phyloP scores from a whole-genome alignment of 805 yeast species.

The Wickerhamiella brachini region DNA sequence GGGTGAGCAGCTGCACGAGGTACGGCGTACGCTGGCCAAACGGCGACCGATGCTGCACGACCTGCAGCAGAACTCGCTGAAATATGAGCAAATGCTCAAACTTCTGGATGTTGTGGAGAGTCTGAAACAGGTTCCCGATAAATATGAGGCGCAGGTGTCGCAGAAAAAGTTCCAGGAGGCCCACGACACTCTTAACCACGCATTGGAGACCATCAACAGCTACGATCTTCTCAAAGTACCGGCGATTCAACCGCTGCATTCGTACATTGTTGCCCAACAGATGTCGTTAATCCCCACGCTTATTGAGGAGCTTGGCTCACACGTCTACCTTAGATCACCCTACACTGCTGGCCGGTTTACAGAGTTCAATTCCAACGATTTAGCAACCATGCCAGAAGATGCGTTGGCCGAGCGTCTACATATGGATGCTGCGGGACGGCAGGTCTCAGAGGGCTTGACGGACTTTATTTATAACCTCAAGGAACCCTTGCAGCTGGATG shows the following conservation, averaged over 20 bases:
- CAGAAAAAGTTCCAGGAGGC: slow-evolving; percentile 58
- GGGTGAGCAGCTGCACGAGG: slow-evolving; percentile 34
- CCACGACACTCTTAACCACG: slow-evolving; percentile 37
- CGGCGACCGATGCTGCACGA: slow-evolving; percentile 47
- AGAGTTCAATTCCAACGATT: slow-evolving; percentile 5
- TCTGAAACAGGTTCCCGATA: slow-evolving; percentile 43
- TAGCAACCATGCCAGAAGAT: neutral
- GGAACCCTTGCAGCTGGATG: slow-evolving; percentile 5
- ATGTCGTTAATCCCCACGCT: slow-evolving; percentile 47
- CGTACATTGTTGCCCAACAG: slow-evolving; percentile 26
- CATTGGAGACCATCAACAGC: slow-evolving; percentile 24
- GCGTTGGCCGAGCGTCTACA: slow-evolving; percentile 1
- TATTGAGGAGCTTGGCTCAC: slow-evolving; percentile 61
- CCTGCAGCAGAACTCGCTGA: slow-evolving; percentile 46
- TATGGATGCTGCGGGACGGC: neutral
- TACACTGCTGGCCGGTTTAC: slow-evolving; percentile 22
- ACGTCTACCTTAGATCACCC: slow-evolving; percentile 45
- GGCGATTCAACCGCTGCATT: slow-evolving; percentile 21
- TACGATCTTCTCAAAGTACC: slow-evolving; percentile 21
- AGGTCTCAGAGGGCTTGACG: neutral
- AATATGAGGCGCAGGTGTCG: slow-evolving; percentile 52
- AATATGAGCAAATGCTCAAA: slow-evolving; percentile 56
- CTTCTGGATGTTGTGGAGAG: slow-evolving; percentile 53
- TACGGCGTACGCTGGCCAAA: slow-evolving; percentile 37
- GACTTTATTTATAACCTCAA: slow-evolving; percentile 9